Conservation (phyloP, 495 filamentous ascomycete genomes). For the Staphylotrichum longicolle region DNA sequence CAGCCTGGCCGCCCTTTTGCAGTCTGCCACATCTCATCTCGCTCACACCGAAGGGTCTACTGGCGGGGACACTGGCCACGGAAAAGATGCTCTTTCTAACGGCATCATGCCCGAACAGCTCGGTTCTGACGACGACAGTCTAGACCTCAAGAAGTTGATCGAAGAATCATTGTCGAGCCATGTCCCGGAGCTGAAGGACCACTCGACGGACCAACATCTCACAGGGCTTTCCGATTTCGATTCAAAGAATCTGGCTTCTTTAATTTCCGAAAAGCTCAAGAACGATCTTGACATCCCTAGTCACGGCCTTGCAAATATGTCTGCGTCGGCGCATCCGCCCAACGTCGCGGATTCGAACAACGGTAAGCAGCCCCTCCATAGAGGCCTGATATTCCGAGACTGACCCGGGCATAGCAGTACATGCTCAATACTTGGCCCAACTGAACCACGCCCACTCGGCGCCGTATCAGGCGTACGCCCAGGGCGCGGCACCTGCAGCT, state of each 20-base stretch:
- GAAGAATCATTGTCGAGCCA: conserved; percentile 29
- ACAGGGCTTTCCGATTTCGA: conserved; percentile 19
- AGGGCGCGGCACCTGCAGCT: conserved; percentile 12
- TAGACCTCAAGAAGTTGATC: conserved; percentile 29
- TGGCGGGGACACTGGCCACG: not conserved
- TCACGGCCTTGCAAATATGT: conserved; percentile 23
- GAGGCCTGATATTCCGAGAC: too few relatives aligned
- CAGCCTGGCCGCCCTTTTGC: conserved; percentile 32
- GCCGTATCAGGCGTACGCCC: conserved; percentile 27
- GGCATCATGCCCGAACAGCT: conserved; percentile 11
- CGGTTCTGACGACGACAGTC: conserved; percentile 10
- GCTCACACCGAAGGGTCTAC: conserved; percentile 1
- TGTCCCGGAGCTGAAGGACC: conserved; percentile 16
- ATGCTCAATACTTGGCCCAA: conserved; percentile 26
- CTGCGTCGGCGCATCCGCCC: conserved; percentile 15
- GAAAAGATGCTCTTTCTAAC: conserved; percentile 15
- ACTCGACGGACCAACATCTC: conserved; percentile 7
- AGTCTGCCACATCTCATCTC: conserved; percentile 28
- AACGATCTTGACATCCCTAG: conserved; percentile 14
- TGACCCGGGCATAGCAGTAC: not conserved
- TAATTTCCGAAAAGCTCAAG: conserved; percentile 31
- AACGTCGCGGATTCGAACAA: not conserved
- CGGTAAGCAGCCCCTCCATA: conserved; percentile 13
- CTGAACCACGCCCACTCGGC: conserved; percentile 20
- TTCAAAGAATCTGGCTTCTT: conserved; percentile 26